phyloP scores from a whole-genome alignment of 345 rosid species.

The Linum usitatissimum region DNA sequence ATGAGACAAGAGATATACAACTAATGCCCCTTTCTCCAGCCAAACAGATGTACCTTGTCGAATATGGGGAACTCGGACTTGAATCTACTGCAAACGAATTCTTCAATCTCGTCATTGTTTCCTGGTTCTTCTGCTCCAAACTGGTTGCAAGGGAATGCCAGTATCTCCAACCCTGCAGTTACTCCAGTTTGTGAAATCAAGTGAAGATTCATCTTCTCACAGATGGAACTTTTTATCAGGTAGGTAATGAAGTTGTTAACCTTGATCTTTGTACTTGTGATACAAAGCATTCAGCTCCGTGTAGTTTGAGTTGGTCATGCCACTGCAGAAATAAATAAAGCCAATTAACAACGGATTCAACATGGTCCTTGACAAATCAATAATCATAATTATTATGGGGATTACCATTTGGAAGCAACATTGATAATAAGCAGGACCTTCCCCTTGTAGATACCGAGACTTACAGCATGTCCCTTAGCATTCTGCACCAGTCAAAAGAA shows the following conservation, averaged over 20 bases:
- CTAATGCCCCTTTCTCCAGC: neutral
- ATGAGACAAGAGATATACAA: neutral
- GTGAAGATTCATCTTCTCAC: neutral
- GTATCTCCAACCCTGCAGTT: constrained; percentile 18
- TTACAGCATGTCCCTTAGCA: constrained; percentile 17
- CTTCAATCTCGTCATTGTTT: constrained; percentile 18
- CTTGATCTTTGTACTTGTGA: constrained; percentile 20
- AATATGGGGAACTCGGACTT: constrained; percentile 24
- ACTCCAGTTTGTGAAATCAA: neutral
- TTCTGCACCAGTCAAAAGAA: constrained; percentile 10
- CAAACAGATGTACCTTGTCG: constrained; percentile 13
- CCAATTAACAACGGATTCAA: neutral
- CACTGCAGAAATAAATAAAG: constrained; percentile 10
- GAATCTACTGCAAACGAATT: constrained; percentile 23
- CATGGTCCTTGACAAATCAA: neutral
- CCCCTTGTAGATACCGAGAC: constrained; percentile 19
- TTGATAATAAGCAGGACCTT: constrained; percentile 24
- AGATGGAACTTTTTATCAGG: neutral
- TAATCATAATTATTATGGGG: neutral
- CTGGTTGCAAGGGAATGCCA: constrained; percentile 30
- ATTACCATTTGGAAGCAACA: constrained; percentile 26
- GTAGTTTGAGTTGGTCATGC: constrained; percentile 29
- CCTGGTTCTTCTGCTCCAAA: constrained; percentile 28
- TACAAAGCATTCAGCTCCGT: constrained; percentile 22
- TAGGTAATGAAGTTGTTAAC: constrained; percentile 9